Evolutionary conservation across 805 yeast genomes (phyloP).

Genomic region (Wickerhamiella allomyrinae): DNA sequence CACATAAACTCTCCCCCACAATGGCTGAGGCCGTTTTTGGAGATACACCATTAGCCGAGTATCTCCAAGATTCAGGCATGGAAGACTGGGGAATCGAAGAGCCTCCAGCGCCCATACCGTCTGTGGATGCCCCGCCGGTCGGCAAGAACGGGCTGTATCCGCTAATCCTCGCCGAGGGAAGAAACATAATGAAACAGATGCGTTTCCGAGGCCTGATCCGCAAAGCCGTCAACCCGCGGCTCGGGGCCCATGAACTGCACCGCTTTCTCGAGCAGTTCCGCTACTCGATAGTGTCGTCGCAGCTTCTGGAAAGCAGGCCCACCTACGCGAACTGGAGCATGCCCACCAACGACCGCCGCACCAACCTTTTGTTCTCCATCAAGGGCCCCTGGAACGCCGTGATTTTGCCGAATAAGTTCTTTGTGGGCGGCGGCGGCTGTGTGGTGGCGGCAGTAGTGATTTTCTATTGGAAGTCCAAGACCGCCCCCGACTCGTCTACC

Average conservation of each 20-base stretch:
- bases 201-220: constrained; percentile 18
- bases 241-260: constrained; percentile 20
- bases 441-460: constrained; percentile 23
- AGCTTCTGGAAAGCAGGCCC: constrained; percentile 31
- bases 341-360: constrained; percentile 11
- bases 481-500: background rate
- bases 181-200: constrained; percentile 7
- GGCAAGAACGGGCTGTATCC: constrained; percentile 7
- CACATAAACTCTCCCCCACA: constrained; percentile 1
- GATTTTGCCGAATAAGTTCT: constrained; percentile 10
- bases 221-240: constrained; percentile 17
- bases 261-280: constrained; percentile 38
- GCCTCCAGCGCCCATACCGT: constrained; percentile 5
- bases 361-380: constrained; percentile 10
- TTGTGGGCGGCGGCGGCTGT: constrained; percentile 27
- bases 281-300: constrained; percentile 36
- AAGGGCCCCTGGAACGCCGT: constrained; percentile 11
- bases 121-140: background rate
- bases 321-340: constrained; percentile 16
- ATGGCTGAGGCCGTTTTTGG: constrained; percentile 18
- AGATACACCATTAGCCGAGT: constrained; percentile 22
- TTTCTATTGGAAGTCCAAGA: constrained; percentile 18
- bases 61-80: constrained; percentile 18
- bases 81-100: constrained; percentile 26
- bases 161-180: constrained; percentile 6